phyloP scores from a whole-genome alignment of 129 eudicot species.

The Helianthus tuberosus region DNA sequence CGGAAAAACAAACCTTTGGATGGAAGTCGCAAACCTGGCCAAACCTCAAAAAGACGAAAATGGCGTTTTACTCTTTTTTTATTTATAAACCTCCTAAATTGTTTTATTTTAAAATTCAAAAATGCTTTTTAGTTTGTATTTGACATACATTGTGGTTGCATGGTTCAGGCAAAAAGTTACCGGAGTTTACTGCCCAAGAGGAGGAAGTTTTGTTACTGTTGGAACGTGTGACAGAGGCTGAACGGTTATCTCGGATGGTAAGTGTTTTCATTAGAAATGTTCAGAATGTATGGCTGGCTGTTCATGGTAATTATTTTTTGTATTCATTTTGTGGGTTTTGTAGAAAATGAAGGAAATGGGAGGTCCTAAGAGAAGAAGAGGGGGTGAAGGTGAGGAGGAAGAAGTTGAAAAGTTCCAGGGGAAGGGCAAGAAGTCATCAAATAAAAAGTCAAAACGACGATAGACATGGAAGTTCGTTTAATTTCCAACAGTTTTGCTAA shows the following conservation, averaged over 20 bases:
- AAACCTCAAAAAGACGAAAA: too few relatives aligned
- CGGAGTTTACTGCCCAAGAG: slow-evolving; percentile 57
- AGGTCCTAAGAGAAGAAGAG: slow-evolving; percentile 49
- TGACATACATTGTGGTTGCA: not conserved
- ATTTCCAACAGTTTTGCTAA: slow-evolving; percentile 22
- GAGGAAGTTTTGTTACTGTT: slow-evolving; percentile 63
- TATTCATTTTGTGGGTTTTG: slow-evolving; percentile 3
- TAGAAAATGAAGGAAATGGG: slow-evolving; percentile 77
- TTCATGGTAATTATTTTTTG: not conserved
- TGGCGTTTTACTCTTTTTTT: too few relatives aligned
- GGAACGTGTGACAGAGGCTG: slow-evolving; percentile 77
- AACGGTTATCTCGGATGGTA: slow-evolving; percentile 64
- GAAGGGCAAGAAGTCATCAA: slow-evolving; percentile 54
- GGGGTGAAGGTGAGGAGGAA: slow-evolving; percentile 57
- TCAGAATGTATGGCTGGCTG: not conserved
- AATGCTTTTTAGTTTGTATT: not conserved
- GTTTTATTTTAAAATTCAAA: not conserved
- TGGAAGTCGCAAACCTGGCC: too few relatives aligned
- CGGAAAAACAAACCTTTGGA: too few relatives aligned
- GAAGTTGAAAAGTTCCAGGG: slow-evolving; percentile 46
- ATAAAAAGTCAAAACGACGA: slow-evolving; percentile 45
- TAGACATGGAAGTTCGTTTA: slow-evolving; percentile 8
- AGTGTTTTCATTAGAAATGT: not conserved
- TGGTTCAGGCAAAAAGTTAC: slow-evolving; percentile 71
- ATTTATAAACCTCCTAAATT: not conserved